These are phyloP conservation scores for Cladophialophora exuberans DNA, from an alignment of 2,329 filamentous ascomycete species.

Conservation along the genomic window DNA sequence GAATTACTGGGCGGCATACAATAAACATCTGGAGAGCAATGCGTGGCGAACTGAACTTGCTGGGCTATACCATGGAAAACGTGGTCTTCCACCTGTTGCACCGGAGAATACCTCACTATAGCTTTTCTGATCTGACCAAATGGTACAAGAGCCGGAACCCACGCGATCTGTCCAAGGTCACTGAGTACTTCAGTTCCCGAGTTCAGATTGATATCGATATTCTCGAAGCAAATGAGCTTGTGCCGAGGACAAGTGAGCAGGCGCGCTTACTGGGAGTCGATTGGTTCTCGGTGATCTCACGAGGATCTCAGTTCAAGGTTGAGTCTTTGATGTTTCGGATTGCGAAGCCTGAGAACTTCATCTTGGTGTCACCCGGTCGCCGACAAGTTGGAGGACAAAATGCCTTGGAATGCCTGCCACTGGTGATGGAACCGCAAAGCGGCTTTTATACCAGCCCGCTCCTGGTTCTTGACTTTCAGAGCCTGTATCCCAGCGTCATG, in stretches of 20 bases:
- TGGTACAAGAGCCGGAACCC: constrained; percentile 77
- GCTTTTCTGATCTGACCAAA: constrained; percentile 73
- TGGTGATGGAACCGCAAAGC: constrained; percentile 97
- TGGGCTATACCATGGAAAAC: constrained; percentile 97
- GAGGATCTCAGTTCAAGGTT: constrained; percentile 97
- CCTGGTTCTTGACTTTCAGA: constrained; percentile 93
- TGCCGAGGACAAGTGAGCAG: constrained; percentile 89
- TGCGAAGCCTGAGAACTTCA: constrained; percentile 92
- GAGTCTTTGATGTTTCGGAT: constrained; percentile 99
- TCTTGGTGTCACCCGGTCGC: constrained; percentile 84
- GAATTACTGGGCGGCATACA: constrained; percentile 90
- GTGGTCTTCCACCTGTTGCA: constrained; percentile 90
- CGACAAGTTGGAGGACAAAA: constrained; percentile 95
- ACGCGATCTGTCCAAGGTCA: constrained; percentile 70
- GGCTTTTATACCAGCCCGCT: constrained; percentile 90
- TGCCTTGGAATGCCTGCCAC: constrained; percentile 86
- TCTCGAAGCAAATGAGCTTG: constrained; percentile 84
- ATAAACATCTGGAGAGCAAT: constrained; percentile 98
- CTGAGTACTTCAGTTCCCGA: constrained; percentile 76
- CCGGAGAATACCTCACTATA: constrained; percentile 83
- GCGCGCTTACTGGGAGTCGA: constrained; percentile 90
- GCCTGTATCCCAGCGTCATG: constrained; percentile 95
- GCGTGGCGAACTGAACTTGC: constrained; percentile 84
- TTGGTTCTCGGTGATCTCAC: constrained; percentile 93
- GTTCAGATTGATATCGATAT: constrained; percentile 87